Conservation (phyloP, 2,329 filamentous ascomycete species). For the Scedosporium aurantiacum region DNA sequence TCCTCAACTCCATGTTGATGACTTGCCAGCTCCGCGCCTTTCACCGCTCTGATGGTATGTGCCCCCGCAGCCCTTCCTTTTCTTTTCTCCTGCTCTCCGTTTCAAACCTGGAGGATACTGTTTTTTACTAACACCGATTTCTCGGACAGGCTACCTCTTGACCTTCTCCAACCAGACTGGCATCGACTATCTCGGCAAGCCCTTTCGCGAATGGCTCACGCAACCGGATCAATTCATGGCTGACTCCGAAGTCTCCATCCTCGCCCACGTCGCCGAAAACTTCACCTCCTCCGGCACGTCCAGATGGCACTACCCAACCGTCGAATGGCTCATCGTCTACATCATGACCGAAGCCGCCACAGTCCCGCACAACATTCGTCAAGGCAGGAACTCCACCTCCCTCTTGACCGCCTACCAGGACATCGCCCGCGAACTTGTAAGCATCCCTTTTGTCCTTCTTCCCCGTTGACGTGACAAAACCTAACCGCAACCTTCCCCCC, state of each 20-base stretch:
- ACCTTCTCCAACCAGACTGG: conserved; percentile 24
- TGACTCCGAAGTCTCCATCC: conserved; percentile 3
- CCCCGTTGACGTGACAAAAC: neutral
- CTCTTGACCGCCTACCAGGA: conserved; percentile 5
- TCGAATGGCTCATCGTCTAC: conserved; percentile 7
- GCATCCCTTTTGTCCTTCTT: neutral
- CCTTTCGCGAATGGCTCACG: conserved; percentile 21
- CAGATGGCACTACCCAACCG: conserved; percentile 2
- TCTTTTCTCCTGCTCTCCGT: neutral
- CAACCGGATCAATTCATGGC: conserved; percentile 3
- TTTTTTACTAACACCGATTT: neutral
- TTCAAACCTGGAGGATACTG: neutral
- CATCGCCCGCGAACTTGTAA: conserved; percentile 2
- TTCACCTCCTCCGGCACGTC: conserved; percentile 1
- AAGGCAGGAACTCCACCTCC: neutral
- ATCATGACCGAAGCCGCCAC: conserved; percentile 3
- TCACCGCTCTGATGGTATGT: conserved; percentile 4
- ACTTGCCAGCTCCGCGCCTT: conserved; percentile 1
- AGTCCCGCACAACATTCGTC: conserved; percentile 4
- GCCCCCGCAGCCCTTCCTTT: neutral
- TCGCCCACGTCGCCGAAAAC: conserved; percentile 3
- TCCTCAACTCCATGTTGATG: conserved; percentile 3
- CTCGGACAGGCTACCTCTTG: conserved; percentile 4
- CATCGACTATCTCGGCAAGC: conserved; percentile 32
- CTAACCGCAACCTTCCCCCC: neutral